phyloP scores from a whole-genome alignment of 75 land plant genomes.

The Isoetes taiwanensis region DNA sequence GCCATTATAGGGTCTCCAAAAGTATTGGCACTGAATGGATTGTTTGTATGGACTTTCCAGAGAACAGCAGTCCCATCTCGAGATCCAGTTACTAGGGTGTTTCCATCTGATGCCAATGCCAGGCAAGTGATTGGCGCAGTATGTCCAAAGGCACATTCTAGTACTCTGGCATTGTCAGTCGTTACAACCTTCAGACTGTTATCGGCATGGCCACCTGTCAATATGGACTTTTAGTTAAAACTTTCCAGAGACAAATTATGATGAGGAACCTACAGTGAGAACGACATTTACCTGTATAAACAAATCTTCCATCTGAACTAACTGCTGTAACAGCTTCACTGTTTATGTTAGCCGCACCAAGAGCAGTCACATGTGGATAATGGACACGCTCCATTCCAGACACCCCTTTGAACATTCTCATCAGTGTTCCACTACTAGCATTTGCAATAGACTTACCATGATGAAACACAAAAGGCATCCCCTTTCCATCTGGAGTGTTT shows the following conservation, averaged over 20 bases:
- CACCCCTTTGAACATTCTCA: constrained; percentile 75
- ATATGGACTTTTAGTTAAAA: not conserved
- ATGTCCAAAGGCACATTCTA: constrained; percentile 73
- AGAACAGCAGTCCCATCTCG: constrained; percentile 77
- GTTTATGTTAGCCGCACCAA: constrained; percentile 52
- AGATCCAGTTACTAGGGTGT: constrained; percentile 79
- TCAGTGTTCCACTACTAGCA: constrained; percentile 56
- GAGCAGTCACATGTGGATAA: constrained; percentile 65
- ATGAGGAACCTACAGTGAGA: not conserved
- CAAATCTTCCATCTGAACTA: constrained; percentile 42
- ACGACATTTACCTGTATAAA: constrained; percentile 57
- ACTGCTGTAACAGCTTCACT: constrained; percentile 56
- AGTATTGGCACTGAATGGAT: constrained; percentile 10
- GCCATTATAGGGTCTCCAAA: constrained; percentile 35
- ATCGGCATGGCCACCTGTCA: constrained; percentile 92
- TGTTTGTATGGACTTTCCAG: constrained; percentile 54
- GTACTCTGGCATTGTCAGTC: constrained; percentile 59
- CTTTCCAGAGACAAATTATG: not conserved
- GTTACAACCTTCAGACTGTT: constrained; percentile 74
- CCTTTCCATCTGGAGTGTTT: constrained; percentile 92
- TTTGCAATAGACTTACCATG: constrained; percentile 53
- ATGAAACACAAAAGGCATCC: constrained; percentile 86
- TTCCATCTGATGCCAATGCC: constrained; percentile 69
- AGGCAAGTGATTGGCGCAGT: constrained; percentile 91
- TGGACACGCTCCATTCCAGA: constrained; percentile 44